Base-by-base conservation (phyloP, 768 basidiomycete species). In the Podaxis sp. region DNA sequence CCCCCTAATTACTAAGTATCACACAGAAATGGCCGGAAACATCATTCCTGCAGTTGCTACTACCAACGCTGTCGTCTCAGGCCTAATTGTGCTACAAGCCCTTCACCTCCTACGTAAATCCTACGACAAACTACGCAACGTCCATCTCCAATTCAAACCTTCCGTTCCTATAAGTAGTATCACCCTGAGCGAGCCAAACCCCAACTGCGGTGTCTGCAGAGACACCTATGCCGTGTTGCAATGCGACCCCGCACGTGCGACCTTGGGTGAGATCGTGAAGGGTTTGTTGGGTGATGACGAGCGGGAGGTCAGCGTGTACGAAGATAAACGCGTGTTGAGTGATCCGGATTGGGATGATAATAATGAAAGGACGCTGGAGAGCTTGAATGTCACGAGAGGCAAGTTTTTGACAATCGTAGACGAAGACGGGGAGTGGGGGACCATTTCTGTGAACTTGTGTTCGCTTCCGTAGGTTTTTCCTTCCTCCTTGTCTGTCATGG, bases 41-140 rank as follows among this genome's bases (percentile, higher is more conserved):
- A 98, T 99, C 68, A 99, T 98, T 64, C 97, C 97, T 5, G 97
- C 97, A 1, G 98, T 99, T 67, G 97, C 97, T 4, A 99, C 97
- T 3, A 99, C 97, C 23, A 99, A 99, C 71, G 97, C 97, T 9
- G 92, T 99, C 72, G 87, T 98, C 65, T 90, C 97, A 0, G 97
- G 96, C 0, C 78, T 96, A 40, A 94, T 98, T 69, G 95, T 98
- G 23, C 81, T 98, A 48, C 95, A 98, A 71, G 91, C 95, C 0
- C 76, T 98, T 21, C 89, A 94, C 60, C 79, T 97, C 46, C 79
- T 98, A 37, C 87, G 85, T 38, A 83, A 81, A 65, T 83, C 80
- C 11, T 84, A 88, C 68, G 68, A 76, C 37, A 72, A 75, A 40
- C 72, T 91, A 44, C 87, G 90, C 61, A 91, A 87, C 65, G 88